Percentiles rank a stretch among this genome's conserved stretches.
These are phyloP conservation scores for Geranomyces michiganensis DNA, from an alignment of 192 early-diverging fungal genomes.

Conservation along the genomic window DNA sequence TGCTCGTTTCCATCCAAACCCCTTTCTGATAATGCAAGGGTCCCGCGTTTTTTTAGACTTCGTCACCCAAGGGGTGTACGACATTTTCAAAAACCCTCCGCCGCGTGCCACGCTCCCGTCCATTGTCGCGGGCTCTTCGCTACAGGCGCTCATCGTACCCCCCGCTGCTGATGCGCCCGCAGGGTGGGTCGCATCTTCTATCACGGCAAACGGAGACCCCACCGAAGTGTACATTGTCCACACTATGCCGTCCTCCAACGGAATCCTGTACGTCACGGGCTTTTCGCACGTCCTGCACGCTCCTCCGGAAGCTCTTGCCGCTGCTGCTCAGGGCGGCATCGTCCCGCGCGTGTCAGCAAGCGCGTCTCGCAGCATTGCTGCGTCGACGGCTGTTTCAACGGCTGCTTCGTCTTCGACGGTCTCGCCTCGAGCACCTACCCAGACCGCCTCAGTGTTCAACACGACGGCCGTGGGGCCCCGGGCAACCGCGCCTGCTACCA, in stretches of 20 bases:
- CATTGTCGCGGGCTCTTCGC: not conserved
- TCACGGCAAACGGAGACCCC: slow-evolving; percentile 5
- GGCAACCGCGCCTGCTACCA: too few relatives aligned
- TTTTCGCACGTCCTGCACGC: not conserved
- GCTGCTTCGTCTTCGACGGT: not conserved
- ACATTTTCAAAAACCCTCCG: slow-evolving; percentile 1
- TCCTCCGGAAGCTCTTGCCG: not conserved
- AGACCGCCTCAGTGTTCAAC: not conserved
- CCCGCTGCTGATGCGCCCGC: not conserved
- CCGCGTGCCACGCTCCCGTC: not conserved
- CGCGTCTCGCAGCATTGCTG: not conserved
- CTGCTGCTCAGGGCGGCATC: not conserved
- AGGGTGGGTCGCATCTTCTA: not conserved
- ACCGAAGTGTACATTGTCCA: slow-evolving; percentile 4
- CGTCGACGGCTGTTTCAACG: too few relatives aligned
- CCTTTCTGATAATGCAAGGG: too few relatives aligned
- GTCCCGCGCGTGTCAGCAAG: not conserved
- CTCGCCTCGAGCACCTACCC: too few relatives aligned
- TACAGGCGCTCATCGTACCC: slow-evolving; percentile 10
- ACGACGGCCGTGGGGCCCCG: not conserved
- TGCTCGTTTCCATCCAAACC: too few relatives aligned
- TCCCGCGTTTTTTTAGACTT: not conserved
- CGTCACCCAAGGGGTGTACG: slow-evolving; percentile 1
- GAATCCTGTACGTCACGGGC: slow-evolving; percentile 16
- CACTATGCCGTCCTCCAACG: slow-evolving; percentile 19